A percentile compares a stretch with the other conserved stretches of the same genome.
phyloP scores from a whole-genome alignment of 495 filamentous ascomycete genomes.

The Neurospora africana region DNA sequence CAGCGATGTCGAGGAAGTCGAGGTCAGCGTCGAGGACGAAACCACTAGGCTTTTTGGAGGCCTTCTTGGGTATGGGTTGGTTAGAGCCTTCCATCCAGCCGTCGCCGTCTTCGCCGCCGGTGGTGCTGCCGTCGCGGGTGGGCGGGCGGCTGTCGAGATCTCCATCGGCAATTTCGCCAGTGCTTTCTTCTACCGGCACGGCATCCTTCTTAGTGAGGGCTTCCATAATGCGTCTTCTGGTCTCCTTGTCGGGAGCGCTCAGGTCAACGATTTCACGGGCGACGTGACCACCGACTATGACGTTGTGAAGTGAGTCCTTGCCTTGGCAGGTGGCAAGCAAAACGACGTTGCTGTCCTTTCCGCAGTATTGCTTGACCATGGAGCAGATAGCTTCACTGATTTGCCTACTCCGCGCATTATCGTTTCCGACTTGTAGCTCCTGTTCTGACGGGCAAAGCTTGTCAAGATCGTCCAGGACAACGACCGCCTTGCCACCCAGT shows the following conservation, averaged over 20 bases:
- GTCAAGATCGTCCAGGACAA: slow-evolving; percentile 89
- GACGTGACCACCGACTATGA: slow-evolving; percentile 69
- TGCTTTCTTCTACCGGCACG: slow-evolving; percentile 26
- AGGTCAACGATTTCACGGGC: slow-evolving; percentile 74
- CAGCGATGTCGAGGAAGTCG: slow-evolving; percentile 85
- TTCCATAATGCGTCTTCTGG: slow-evolving; percentile 70
- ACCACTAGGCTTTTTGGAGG: slow-evolving; percentile 37
- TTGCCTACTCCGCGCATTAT: slow-evolving; percentile 84
- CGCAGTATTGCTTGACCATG: slow-evolving; percentile 72
- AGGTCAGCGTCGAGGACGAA: slow-evolving; percentile 63
- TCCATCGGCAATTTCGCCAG: slow-evolving; percentile 19
- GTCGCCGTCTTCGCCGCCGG: slow-evolving; percentile 40
- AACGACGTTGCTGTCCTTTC: slow-evolving; percentile 61
- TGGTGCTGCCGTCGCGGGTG: slow-evolving; percentile 39
- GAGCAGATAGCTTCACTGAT: slow-evolving; percentile 82
- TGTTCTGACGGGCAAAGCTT: slow-evolving; percentile 85
- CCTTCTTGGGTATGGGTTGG: slow-evolving; percentile 13
- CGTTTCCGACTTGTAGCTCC: slow-evolving; percentile 80
- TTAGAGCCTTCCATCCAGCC: slow-evolving; percentile 60
- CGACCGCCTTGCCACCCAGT: slow-evolving; percentile 67
- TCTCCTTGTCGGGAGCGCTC: slow-evolving; percentile 85
- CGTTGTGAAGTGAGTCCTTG: slow-evolving; percentile 77
- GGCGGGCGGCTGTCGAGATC: slow-evolving; percentile 38
- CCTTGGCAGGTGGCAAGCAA: slow-evolving; percentile 84
- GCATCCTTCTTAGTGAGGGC: slow-evolving; percentile 46